Evolutionary conservation across 352 stramenopile genomes (phyloP).

Genomic region (Globisporangium lucens): DNA sequence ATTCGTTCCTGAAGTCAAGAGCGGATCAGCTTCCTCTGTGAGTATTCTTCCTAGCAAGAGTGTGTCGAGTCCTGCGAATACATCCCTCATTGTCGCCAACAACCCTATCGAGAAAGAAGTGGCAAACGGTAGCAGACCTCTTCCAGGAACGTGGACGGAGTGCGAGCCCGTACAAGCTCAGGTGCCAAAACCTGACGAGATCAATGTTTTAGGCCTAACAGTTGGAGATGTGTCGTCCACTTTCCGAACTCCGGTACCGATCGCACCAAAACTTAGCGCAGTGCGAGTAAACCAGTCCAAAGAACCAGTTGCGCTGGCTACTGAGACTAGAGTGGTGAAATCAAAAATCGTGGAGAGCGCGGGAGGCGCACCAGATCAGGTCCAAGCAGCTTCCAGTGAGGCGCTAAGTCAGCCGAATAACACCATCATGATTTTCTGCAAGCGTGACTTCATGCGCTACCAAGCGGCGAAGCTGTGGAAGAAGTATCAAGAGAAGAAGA

Average conservation of each 20-base stretch:
- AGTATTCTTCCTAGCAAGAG: background rate
- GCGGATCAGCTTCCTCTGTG: background rate
- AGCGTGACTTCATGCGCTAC: constrained; percentile 76
- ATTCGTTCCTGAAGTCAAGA: background rate
- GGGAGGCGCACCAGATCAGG: background rate
- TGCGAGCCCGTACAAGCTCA: background rate
- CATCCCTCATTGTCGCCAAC: background rate
- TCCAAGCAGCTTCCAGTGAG: background rate
- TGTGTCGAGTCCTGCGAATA: background rate
- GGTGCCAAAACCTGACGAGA: background rate
- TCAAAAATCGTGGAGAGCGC: background rate
- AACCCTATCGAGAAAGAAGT: background rate
- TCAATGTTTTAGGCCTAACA: background rate
- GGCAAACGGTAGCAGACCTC: background rate
- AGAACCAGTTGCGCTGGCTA: background rate
- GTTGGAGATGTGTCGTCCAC: background rate
- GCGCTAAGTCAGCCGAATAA: constrained; percentile 23
- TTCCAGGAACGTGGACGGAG: background rate
- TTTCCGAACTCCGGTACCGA: background rate
- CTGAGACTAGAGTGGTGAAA: background rate
- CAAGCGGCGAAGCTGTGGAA: constrained; percentile 66
- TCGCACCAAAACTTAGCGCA: background rate
- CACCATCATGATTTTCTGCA: constrained; percentile 82
- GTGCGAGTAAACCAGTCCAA: background rate
- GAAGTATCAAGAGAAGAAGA: constrained; percentile 69